Base-by-base conservation (phyloP, 2,329 filamentous ascomycete species). In the Colletotrichum lentis region DNA sequence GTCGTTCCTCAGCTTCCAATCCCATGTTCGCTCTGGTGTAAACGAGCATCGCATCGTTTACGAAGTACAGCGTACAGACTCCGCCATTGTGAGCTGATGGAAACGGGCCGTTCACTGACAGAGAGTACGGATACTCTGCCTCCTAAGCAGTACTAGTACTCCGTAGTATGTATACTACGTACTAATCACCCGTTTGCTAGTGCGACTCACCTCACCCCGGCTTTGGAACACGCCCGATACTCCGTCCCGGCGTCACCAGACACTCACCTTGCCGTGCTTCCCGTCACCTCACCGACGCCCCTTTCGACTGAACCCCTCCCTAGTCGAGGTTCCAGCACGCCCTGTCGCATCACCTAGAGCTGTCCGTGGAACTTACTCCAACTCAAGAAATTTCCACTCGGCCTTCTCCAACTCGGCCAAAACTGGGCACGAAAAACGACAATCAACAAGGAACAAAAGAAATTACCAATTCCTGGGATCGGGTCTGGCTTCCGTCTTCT, bases 401-500 rank as follows among this genome's bases (percentile, higher is more conserved):
- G 56, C 43, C 56, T 59, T 59, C 56, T 49, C 59, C 47, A 62
- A 63, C 12, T 37, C 59, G 44, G 22, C 64, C 46, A 54, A 49
- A 60, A 46, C 50, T 43, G 62, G 65, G 61, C 54, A 65, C 62
- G 20, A 35, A 44, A 61, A 44, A 63, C 63, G n/a, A 67, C 46
- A 20, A 41, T 63, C 60, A 64, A 49, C 47, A 18, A 53, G 52
- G 31, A 53, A 43, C 60, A 68, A 68, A 64, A 55, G 65, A 68
- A 60, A 68, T 68, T 68, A 55, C 65, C 62, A 68, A 68, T 65
- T 65, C 65, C 65, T 68, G 12, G 54, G 46, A 68, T 68, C 65
- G 62, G 65, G 62, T 68, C 55, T 65, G 65, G 65, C 54, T 68
- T 68, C 65, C 65, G 65, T 65, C 61, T 68, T 68, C 20, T 68